Base-by-base conservation (phyloP, 1,139 yeast genomes). In the Taiozyma sp. region DNA sequence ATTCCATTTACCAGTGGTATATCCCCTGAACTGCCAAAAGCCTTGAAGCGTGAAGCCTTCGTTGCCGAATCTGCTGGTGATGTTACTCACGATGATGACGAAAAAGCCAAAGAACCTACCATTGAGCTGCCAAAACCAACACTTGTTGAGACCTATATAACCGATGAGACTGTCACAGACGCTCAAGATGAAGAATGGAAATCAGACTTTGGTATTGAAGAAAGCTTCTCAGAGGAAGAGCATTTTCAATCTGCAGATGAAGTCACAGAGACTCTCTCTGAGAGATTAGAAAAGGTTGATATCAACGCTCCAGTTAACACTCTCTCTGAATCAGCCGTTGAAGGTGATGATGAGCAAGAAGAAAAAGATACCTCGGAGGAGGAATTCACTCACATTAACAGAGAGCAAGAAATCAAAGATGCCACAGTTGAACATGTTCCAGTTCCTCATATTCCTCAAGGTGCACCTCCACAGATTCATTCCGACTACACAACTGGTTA, bases 1-100 rank as follows among this genome's bases (percentile, higher is more conserved):
- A 63, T 80, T 59, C 84, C 86, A 12, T 73, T 75, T 64, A 79
- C 80, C 36, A 65, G 73, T 4, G 64, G 69, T 44, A 65, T 67
- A 34, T 54, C 69, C 23, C 61, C 69, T 24, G 62, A 58, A 49
- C 40, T 61, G 51, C 65, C 68, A 42, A 47, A 54, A 28, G 62
- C 64, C 45, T 60, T 52, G 55, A 58, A 51, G 60, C 62, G 51
- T 53, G 41, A 38, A 19, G 7, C 24, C 14, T 38, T 38, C 19
- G 54, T 27, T 24, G 29, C 40, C 16, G 38, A 28, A 9, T 28
- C 51, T 39, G 43, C 52, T 23, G 51, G 45, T 16, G 56, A 45
- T 16, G 54, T 45, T 32, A 56, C 54, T 9, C 57, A 54, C 27
- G 60, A 52, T 12, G 28, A 47, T 28, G 60, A 52, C 2, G 28